Percentiles rank a stretch among this genome's conserved stretches.
phyloP scores from a whole-genome alignment of 352 stramenopile genomes.

The Globisporangium iwayamae region DNA sequence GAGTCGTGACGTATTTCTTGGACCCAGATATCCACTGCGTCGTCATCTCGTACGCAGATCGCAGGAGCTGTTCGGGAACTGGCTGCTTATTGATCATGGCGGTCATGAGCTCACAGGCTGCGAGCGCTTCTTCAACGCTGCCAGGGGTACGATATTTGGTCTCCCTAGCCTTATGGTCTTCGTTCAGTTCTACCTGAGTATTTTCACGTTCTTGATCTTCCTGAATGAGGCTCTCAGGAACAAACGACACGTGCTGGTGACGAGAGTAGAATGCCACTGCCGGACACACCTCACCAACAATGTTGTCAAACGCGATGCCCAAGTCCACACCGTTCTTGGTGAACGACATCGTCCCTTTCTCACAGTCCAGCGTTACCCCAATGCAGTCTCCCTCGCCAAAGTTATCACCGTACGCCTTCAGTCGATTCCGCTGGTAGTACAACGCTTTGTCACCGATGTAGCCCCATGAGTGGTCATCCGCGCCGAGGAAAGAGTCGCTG shows the following conservation, averaged over 20 bases:
- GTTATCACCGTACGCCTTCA: slow-evolving; percentile 83
- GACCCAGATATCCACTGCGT: slow-evolving; percentile 45
- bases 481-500: slow-evolving; percentile 95
- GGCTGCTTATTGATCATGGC: slow-evolving; percentile 27
- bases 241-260: slow-evolving; percentile 76
- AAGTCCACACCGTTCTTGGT: slow-evolving; percentile 86
- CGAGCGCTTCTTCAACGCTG: slow-evolving; percentile 52
- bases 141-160: slow-evolving; percentile 1
- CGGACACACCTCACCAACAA: slow-evolving; percentile 87
- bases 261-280: slow-evolving; percentile 93
- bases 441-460: slow-evolving; percentile 98
- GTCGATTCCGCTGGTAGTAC: slow-evolving; percentile 96
- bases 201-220: neutral
- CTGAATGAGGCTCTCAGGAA: slow-evolving; percentile 18
- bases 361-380: slow-evolving; percentile 78
- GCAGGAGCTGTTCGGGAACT: slow-evolving; percentile 26
- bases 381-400: slow-evolving; percentile 89
- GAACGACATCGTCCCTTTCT: slow-evolving; percentile 82
- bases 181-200: neutral
- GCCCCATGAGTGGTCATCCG: slow-evolving; percentile 97
- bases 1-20: slow-evolving; percentile 54
- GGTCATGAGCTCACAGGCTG: slow-evolving; percentile 60
- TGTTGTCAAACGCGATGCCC: slow-evolving; percentile 90
- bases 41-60: slow-evolving; percentile 50
- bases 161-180: neutral